These are phyloP conservation scores for Zymoseptoria crescenta DNA, from an alignment of 2,329 filamentous ascomycete species.

Conservation along the genomic window DNA sequence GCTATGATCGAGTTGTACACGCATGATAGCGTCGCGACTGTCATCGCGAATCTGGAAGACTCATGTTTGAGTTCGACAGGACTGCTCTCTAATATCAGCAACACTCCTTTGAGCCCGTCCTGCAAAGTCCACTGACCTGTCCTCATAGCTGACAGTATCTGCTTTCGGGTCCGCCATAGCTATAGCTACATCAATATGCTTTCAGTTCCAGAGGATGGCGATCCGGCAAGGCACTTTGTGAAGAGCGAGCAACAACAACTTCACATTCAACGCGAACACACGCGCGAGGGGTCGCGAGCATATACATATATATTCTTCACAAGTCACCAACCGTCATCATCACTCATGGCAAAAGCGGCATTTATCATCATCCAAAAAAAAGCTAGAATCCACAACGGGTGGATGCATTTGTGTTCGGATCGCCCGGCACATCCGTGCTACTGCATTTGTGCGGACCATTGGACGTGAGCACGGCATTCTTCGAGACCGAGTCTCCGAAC, in stretches of 20 bases:
- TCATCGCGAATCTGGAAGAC: conserved; percentile 10
- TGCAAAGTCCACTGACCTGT: neutral
- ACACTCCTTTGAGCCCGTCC: neutral
- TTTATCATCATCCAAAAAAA: neutral
- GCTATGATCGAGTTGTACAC: conserved; percentile 21
- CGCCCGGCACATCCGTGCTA: neutral
- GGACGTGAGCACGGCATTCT: neutral
- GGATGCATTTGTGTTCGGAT: neutral
- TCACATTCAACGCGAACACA: neutral
- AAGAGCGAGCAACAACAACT: neutral
- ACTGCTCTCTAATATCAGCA: neutral
- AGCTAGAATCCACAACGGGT: neutral
- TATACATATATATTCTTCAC: neutral
- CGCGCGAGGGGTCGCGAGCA: neutral
- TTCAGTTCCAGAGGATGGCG: neutral
- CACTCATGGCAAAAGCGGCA: neutral
- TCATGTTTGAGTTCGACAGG: neutral
- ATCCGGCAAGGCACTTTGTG: neutral
- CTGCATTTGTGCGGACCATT: neutral
- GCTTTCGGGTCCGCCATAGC: neutral
- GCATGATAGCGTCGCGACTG: conserved; percentile 18
- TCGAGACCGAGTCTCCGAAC: neutral
- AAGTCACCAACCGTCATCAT: neutral
- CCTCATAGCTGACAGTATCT: neutral
- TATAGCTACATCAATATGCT: neutral